Percentiles rank a stretch among this genome's conserved stretches.
phyloP scores from a whole-genome alignment of 2,329 filamentous ascomycete species.

The Alternaria sp. region DNA sequence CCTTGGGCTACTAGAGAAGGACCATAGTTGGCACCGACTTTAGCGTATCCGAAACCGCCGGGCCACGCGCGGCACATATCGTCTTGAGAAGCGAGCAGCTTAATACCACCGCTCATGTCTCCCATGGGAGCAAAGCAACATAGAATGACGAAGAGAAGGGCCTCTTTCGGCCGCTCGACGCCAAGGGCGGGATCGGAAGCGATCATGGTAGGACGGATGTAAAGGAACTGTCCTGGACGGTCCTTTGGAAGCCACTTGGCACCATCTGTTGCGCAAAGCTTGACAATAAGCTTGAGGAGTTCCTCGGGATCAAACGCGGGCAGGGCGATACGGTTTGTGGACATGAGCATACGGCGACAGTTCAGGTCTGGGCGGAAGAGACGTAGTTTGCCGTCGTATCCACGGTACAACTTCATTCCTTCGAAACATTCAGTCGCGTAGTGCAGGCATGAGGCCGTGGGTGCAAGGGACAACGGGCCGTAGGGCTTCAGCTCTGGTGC shows the following conservation, averaged over 20 bases:
- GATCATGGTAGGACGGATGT: constrained; percentile 88
- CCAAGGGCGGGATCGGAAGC: constrained; percentile 82
- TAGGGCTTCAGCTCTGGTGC: constrained; percentile 79
- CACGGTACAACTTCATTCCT: constrained; percentile 77
- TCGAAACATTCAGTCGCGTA: constrained; percentile 94
- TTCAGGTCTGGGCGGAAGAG: constrained; percentile 82
- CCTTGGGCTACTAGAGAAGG: constrained; percentile 80
- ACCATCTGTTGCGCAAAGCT: constrained; percentile 76
- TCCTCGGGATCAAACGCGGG: constrained; percentile 76
- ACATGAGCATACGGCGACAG: constrained; percentile 68
- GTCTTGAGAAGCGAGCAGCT: constrained; percentile 78
- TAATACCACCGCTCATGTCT: constrained; percentile 59
- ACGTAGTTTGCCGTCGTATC: constrained; percentile 75
- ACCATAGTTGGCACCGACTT: constrained; percentile 94
- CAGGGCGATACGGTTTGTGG: constrained; percentile 72
- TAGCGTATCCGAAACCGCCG: constrained; percentile 90
- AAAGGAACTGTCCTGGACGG: constrained; percentile 76
- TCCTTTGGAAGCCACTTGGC: constrained; percentile 80
- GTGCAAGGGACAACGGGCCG: constrained; percentile 79
- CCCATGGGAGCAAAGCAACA: constrained; percentile 58
- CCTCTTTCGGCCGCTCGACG: constrained; percentile 80
- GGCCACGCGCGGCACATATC: constrained; percentile 93
- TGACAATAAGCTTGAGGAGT: constrained; percentile 76
- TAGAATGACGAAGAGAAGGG: constrained; percentile 85
- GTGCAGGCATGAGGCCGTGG: constrained; percentile 82